phyloP scores from a whole-genome alignment of 148 eudicot genomes.

The Rhododendron molle region DNA sequence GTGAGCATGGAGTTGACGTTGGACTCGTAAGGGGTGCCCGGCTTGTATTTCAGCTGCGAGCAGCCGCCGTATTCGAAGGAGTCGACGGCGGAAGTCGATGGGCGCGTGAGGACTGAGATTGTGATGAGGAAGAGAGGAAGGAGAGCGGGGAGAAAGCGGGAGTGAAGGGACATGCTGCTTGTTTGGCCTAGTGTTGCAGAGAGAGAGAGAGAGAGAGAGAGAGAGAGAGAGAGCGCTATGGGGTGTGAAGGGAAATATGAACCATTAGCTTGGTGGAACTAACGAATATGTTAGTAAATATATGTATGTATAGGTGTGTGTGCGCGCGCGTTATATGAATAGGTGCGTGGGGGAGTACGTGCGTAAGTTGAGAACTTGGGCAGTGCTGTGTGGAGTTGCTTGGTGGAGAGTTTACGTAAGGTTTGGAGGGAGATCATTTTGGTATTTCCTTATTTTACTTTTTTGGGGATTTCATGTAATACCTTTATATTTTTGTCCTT shows the following conservation, averaged over 20 bases:
- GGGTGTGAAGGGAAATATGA: neutral
- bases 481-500: no score
- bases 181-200: neutral
- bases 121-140: constrained; percentile 5
- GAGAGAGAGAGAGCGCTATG: neutral
- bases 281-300: neutral
- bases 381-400: constrained; percentile 2
- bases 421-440: neutral
- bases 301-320: neutral
- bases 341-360: neutral
- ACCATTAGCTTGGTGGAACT: neutral
- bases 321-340: no score
- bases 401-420: constrained; percentile 14
- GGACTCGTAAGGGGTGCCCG: constrained; percentile 33
- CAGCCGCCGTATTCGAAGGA: constrained; percentile 49
- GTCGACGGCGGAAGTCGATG: constrained; percentile 14
- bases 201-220: neutral
- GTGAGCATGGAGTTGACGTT: constrained; percentile 46
- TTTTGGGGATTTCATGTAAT: no score
- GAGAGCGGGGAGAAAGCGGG: constrained; percentile 8
- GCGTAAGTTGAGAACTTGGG: neutral
- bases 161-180: constrained; percentile 1
- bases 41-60: constrained; percentile 26
- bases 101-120: neutral
- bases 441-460: no score